phyloP scores from a whole-genome alignment of 331 rosid species.

The Acacia concinna region DNA sequence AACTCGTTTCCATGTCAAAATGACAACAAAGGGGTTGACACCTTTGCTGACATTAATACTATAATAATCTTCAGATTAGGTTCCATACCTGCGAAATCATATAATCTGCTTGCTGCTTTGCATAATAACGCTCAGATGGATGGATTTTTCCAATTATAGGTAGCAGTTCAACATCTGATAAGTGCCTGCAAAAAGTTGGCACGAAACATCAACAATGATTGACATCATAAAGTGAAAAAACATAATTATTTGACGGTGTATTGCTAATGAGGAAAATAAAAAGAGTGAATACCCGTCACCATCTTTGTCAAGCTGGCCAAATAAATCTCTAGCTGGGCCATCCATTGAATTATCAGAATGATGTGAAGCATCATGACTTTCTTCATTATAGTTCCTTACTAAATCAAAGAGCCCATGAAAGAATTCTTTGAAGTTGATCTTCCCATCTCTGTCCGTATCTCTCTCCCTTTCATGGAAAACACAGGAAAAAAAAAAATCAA shows the following conservation, averaged over 20 bases:
- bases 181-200: constrained; percentile 46
- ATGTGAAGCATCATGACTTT: constrained; percentile 64
- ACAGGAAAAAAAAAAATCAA: constrained; percentile 30
- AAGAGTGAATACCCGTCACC: constrained; percentile 72
- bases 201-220: constrained; percentile 29
- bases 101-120: constrained; percentile 92
- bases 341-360: constrained; percentile 60
- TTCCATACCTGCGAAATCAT: constrained; percentile 76
- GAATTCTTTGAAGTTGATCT: constrained; percentile 88
- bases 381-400: constrained; percentile 87
- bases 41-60: not conserved
- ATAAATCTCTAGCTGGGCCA: constrained; percentile 75
- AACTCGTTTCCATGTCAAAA: constrained; percentile 17
- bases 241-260: constrained; percentile 24
- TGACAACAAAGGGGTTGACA: constrained; percentile 17
- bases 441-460: constrained; percentile 88
- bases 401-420: constrained; percentile 97
- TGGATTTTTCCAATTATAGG: constrained; percentile 89
- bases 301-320: constrained; percentile 82
- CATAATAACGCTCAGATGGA: constrained; percentile 94
- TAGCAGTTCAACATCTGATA: constrained; percentile 75
- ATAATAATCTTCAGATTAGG: constrained; percentile 10
- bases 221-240: constrained; percentile 23
- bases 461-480: constrained; percentile 63
- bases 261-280: constrained; percentile 23